Evolutionary conservation across 192 early-diverging fungal species (phyloP).

Genomic region (Coemansia sp.): DNA sequence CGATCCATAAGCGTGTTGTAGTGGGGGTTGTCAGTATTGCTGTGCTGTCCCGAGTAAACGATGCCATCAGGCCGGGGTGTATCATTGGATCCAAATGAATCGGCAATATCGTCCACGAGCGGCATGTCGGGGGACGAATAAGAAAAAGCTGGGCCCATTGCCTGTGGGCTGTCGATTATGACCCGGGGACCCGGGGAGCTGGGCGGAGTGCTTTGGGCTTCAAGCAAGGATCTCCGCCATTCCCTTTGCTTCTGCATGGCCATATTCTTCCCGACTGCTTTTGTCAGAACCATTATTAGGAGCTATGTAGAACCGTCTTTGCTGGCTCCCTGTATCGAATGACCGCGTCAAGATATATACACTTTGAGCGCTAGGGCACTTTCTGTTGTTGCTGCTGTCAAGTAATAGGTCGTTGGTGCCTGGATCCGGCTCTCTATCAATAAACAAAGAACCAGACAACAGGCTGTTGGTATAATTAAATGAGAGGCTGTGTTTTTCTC

Average conservation of each 20-base stretch:
- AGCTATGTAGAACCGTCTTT: not conserved
- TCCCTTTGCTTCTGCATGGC: constrained; percentile 18
- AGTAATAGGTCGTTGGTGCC: too few relatives aligned
- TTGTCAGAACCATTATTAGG: constrained; percentile 14
- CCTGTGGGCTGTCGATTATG: not conserved
- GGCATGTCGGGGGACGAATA: not conserved
- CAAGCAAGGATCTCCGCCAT: constrained; percentile 4
- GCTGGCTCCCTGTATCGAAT: not conserved
- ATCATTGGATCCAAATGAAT: not conserved
- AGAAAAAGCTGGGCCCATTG: not conserved
- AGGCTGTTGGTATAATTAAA: too few relatives aligned
- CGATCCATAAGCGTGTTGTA: too few relatives aligned
- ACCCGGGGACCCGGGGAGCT: not conserved
- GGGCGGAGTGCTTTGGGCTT: not conserved
- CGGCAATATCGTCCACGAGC: not conserved
- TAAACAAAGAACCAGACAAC: too few relatives aligned
- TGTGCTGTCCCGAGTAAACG: too few relatives aligned
- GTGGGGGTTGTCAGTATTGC: too few relatives aligned
- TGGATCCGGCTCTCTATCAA: too few relatives aligned
- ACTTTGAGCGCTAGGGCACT: too few relatives aligned
- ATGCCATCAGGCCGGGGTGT: not conserved
- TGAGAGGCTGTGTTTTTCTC: too few relatives aligned
- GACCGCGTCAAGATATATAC: too few relatives aligned
- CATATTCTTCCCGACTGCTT: constrained; percentile 7
- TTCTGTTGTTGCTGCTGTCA: too few relatives aligned